Percentiles rank a stretch among this genome's conserved stretches.
phyloP scores from a whole-genome alignment of 805 yeast genomes.

The Lipomyces lipofer region DNA sequence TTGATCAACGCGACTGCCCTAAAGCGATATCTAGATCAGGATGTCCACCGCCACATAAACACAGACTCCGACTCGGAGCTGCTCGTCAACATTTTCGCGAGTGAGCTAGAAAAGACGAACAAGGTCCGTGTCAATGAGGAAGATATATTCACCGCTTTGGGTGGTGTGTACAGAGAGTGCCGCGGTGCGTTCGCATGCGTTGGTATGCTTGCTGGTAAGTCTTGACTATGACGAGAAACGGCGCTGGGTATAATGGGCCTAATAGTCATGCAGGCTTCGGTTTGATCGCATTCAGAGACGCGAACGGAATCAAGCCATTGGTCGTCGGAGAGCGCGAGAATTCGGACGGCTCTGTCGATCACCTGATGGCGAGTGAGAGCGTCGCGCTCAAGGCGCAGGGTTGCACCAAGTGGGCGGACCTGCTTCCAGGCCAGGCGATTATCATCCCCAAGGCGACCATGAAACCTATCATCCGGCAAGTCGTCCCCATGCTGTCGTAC shows the following conservation, averaged over 20 bases:
- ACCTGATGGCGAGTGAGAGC: slow-evolving; percentile 93
- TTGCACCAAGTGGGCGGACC: slow-evolving; percentile 73
- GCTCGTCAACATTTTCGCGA: slow-evolving; percentile 83
- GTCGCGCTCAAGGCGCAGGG: slow-evolving; percentile 94
- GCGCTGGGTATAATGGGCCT: too few relatives aligned
- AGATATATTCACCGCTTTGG: slow-evolving; percentile 81
- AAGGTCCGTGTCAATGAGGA: slow-evolving; percentile 89
- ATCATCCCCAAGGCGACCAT: slow-evolving; percentile 77
- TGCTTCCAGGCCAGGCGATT: slow-evolving; percentile 95
- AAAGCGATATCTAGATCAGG: slow-evolving; percentile 80
- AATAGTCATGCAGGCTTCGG: too few relatives aligned
- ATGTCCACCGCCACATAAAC: slow-evolving; percentile 94
- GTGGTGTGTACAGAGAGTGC: slow-evolving; percentile 72
- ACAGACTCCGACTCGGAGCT: slow-evolving; percentile 96
- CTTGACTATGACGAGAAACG: too few relatives aligned
- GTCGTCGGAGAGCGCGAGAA: slow-evolving; percentile 78
- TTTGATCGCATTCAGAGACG: slow-evolving; percentile 92
- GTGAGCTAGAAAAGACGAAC: slow-evolving; percentile 86
- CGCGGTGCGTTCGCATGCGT: slow-evolving; percentile 98
- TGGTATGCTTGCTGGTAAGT: slow-evolving; percentile 90
- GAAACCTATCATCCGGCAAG: slow-evolving; percentile 81
- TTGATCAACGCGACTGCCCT: slow-evolving; percentile 82
- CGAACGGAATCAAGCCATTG: slow-evolving; percentile 93
- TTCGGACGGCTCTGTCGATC: slow-evolving; percentile 71
- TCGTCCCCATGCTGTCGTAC: slow-evolving; percentile 71